phyloP scores from a whole-genome alignment of 2,329 filamentous ascomycete genomes.

The Cladosporium oxysporum region DNA sequence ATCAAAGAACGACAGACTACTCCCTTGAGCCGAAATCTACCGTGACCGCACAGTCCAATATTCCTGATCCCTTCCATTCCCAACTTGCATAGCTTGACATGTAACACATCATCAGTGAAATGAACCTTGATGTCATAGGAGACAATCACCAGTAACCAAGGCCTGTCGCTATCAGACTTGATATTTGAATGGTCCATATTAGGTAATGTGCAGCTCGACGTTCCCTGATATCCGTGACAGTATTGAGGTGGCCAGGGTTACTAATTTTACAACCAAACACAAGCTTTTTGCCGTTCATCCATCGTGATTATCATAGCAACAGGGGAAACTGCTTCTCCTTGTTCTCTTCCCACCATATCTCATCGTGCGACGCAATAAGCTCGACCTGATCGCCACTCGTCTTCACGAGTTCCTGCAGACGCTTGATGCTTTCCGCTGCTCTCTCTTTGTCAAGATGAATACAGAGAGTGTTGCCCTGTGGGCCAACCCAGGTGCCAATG shows the following conservation, averaged over 20 bases:
- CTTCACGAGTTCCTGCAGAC: slow-evolving; percentile 42
- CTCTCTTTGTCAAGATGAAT: slow-evolving; percentile 53
- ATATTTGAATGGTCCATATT: no score
- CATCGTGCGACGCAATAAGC: slow-evolving; percentile 55
- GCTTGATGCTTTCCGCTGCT: slow-evolving; percentile 47
- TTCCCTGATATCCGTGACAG: no score
- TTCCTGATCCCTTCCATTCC: not conserved
- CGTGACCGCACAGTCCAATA: not conserved
- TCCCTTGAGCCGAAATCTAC: not conserved
- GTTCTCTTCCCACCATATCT: slow-evolving; percentile 46
- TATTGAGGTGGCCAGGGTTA: not conserved
- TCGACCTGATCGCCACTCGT: slow-evolving; percentile 45
- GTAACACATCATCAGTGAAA: no score
- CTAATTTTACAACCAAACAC: not conserved
- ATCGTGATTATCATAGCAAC: not conserved
- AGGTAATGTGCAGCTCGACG: no score
- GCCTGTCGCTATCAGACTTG: no score
- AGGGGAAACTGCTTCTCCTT: slow-evolving; percentile 27
- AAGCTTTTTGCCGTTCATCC: not conserved
- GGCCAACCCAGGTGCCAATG: slow-evolving; percentile 54
- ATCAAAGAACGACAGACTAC: not conserved
- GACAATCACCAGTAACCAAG: no score
- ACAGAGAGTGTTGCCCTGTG: slow-evolving; percentile 47
- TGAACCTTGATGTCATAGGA: no score
- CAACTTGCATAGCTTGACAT: not conserved